A percentile compares a stretch with the other conserved stretches of the same genome.
These are phyloP conservation scores for Exophiala alcalophila DNA, from an alignment of 2,329 filamentous ascomycete species.

Conservation along the genomic window DNA sequence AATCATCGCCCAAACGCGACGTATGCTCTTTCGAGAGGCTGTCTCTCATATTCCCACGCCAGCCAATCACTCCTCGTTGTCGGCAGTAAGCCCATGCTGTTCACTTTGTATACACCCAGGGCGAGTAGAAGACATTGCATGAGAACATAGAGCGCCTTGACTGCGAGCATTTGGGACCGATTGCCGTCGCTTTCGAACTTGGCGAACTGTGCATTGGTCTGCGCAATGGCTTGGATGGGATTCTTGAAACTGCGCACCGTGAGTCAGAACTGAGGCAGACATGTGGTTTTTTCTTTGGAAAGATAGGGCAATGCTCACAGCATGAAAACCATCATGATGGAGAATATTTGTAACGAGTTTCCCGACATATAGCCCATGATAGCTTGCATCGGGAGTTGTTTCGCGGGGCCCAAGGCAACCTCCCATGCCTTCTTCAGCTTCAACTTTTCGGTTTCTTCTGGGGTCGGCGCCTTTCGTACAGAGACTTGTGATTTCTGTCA, in stretches of 20 bases:
- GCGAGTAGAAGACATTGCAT: slow-evolving; percentile 83
- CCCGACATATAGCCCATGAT: slow-evolving; percentile 99
- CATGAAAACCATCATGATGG: slow-evolving; percentile 99
- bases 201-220: slow-evolving; percentile 83
- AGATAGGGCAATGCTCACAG: slow-evolving; percentile 33
- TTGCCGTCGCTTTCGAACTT: slow-evolving; percentile 84
- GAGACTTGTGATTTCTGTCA: slow-evolving; percentile 33
- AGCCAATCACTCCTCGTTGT: slow-evolving; percentile 97
- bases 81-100: slow-evolving; percentile 90
- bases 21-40: slow-evolving; percentile 64
- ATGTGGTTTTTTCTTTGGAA: background rate
- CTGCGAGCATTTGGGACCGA: slow-evolving; percentile 67
- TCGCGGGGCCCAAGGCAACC: slow-evolving; percentile 86
- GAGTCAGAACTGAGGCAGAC: slow-evolving; percentile 8
- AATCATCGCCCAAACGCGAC: slow-evolving; percentile 44
- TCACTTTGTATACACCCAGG: slow-evolving; percentile 93
- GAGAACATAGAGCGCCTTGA: slow-evolving; percentile 81
- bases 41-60: slow-evolving; percentile 81
- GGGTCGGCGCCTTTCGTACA: slow-evolving; percentile 26
- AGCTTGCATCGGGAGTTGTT: slow-evolving; percentile 93
- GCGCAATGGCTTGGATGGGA: slow-evolving; percentile 78
- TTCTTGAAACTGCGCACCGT: slow-evolving; percentile 69
- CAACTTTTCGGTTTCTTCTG: slow-evolving; percentile 84
- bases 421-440: slow-evolving; percentile 99
- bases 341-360: slow-evolving; percentile 97